A percentile compares a stretch with the other conserved stretches of the same genome.
Conservation (phyloP, 306 rosid species). For the Lotus japonicus region DNA sequence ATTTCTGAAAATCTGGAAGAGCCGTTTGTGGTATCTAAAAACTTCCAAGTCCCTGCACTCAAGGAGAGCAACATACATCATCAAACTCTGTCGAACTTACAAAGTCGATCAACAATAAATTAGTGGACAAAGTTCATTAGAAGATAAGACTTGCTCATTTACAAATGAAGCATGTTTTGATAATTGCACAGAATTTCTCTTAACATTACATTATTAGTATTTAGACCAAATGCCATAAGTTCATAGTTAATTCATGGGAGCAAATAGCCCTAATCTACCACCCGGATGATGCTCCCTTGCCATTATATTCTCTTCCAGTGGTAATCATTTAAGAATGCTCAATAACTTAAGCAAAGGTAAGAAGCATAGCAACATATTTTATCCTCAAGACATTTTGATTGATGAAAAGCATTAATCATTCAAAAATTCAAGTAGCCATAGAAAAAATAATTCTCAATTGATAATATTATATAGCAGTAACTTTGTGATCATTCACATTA, state of each 20-base stretch:
- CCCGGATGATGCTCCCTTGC: neutral
- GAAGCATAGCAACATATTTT: neutral
- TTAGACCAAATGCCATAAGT: neutral
- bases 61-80: conserved; percentile 18
- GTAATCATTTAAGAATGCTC: neutral
- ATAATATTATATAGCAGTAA: neutral
- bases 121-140: neutral
- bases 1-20: conserved; percentile 81
- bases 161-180: conserved; percentile 8
- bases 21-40: conserved; percentile 65
- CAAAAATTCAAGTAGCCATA: neutral
- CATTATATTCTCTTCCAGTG: conserved; percentile 1
- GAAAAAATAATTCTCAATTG: neutral
- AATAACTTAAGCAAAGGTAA: neutral
- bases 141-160: neutral
- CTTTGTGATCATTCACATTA: neutral
- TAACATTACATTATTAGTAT: neutral
- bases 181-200: neutral
- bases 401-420: neutral
- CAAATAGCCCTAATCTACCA: neutral
- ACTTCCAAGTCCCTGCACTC: conserved; percentile 85
- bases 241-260: conserved; percentile 7
- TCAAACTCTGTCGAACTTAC: neutral
- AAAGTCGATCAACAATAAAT: conserved; percentile 5
- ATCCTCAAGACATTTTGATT: neutral